Base-by-base conservation (phyloP, 306 rosid genomes). In the Fragaria vesca region DNA sequence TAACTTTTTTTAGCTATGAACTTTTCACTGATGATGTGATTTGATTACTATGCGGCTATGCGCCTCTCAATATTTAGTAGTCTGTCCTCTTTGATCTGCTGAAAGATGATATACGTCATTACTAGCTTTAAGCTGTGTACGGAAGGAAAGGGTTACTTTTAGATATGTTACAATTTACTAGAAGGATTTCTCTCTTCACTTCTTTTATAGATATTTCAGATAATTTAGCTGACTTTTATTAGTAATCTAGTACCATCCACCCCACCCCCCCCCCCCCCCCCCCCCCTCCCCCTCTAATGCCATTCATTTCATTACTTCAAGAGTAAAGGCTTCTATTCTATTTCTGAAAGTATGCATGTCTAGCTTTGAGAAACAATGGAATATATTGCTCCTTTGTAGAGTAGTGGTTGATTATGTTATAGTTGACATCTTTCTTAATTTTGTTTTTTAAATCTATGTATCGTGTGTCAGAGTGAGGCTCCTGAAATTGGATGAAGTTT, bases 1-100 rank as follows among this genome's bases (percentile, higher is more conserved):
- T 95, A 87, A 48, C 18, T 68, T 74, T 24, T 12, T 80, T 65
- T 32, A 84, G 69, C 71, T 79, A 45, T 73, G 34, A 32, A 47
- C 52, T 80, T 17, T 21, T 78, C 32, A 48, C 51, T 4, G 58
- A 20, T 46, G 58, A 26, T 78, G 55, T 69, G 67, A 28, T 79
- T 63, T 48, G 57, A 43, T 43, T 24, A 45, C 30, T 26, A 9
- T 24, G 17, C 8, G 54, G 43, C 43, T 40, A 40, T 40, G 43
- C 43, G 1, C 26, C 61, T 28, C 28, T 60, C 30, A 43, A 5
- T 8, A 8, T 32, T 57, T 55, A 60, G 45, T 54, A 60, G 21
- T 58, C 2, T n/a, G 57, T 43, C 40, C 28, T 74, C 43, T 42
- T 36, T 54, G 43, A 40, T 40, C 10, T 58, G 68, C 58, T 60